Base-by-base conservation (phyloP, 371 early-diverging fungal species). In the Mortierella sp. region DNA sequence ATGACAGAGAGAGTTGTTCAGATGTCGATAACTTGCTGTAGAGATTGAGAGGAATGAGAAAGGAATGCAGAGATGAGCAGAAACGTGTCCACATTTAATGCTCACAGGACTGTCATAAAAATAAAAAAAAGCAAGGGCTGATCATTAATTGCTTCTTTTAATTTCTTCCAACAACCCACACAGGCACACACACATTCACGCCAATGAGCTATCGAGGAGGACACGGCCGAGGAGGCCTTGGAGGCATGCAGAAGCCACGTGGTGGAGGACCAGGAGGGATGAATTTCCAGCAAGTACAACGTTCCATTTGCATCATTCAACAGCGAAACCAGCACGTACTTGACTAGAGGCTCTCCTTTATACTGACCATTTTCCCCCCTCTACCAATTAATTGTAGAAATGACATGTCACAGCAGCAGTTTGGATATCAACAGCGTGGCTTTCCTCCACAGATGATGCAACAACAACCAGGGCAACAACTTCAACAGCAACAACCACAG, bases 181-280 rank as follows among this genome's bases (percentile, higher is more conserved):
- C 28, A 28, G 28, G 2, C 28, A 28, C 28, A 28, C 28, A 28
- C 28, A 28, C 28, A 28, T 28, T 28, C 9, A 55, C 48, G 24
- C 21, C 4, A 33, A 70, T 64, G 61, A 69, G 60, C 28, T 64
- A 73, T 55, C 63, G 81, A 36, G 81, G 75, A n/a, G 75, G 75
- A 58, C 81, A 68, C 57, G 72, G 81, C 9, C 57, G 81, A 48
- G 81, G 81, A 7, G 69, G 74, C n/a, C 45, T 63, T 19, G 75
- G 70, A 62, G 77, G 77, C 41, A 67, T 69, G 72, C 72, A 68
- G 57, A 76, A 71, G 38, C 63, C 67, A 10, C 74, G 71, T 38
- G 62, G 81, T 13, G 78, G 73, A 15, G 79, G 78, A 0, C 67
- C 70, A 10, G 74, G 72, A 28, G 81, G 81, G 24, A 74, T 79